Percentiles rank a stretch among this genome's conserved stretches.
These are phyloP conservation scores for Lachancea lanzarotensis DNA, from an alignment of 805 yeast species.

Conservation along the genomic window DNA sequence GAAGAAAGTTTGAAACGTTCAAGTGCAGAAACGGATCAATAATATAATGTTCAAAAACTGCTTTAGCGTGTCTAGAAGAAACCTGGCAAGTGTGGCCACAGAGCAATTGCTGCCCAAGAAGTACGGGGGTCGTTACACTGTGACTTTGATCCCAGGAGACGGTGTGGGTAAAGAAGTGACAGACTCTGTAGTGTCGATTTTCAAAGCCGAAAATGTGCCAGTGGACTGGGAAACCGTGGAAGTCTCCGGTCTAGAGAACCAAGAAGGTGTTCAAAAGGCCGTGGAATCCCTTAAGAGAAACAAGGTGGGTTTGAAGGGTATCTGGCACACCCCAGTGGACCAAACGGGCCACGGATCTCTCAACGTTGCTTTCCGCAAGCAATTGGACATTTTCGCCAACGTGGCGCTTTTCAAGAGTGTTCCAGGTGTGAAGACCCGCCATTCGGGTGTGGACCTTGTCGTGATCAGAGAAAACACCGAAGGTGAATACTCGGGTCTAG, in stretches of 20 bases:
- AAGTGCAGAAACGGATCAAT: neutral
- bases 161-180: conserved; percentile 97
- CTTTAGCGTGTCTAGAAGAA: conserved; percentile 26
- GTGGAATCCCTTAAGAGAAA: conserved; percentile 89
- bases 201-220: conserved; percentile 82
- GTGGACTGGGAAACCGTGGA: conserved; percentile 87
- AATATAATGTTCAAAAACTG: conserved; percentile 32
- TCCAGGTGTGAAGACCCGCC: conserved; percentile 88
- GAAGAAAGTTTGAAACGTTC: neutral
- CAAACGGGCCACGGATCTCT: conserved; percentile 75
- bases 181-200: conserved; percentile 85
- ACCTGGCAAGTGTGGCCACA: conserved; percentile 52
- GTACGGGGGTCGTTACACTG: conserved; percentile 91
- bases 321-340: conserved; percentile 80
- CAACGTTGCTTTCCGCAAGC: conserved; percentile 95
- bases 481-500: conserved; percentile 97
- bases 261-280: conserved; percentile 70
- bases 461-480: conserved; percentile 98
- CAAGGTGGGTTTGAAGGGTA: conserved; percentile 95
- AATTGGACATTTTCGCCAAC: conserved; percentile 91
- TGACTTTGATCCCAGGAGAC: conserved; percentile 95
- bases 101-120: conserved; percentile 73
- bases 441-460: conserved; percentile 84
- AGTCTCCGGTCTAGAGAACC: conserved; percentile 50
- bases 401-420: conserved; percentile 89